Base-by-base conservation (phyloP, 2,329 filamentous ascomycete genomes). In the Microcyclosporella mali region DNA sequence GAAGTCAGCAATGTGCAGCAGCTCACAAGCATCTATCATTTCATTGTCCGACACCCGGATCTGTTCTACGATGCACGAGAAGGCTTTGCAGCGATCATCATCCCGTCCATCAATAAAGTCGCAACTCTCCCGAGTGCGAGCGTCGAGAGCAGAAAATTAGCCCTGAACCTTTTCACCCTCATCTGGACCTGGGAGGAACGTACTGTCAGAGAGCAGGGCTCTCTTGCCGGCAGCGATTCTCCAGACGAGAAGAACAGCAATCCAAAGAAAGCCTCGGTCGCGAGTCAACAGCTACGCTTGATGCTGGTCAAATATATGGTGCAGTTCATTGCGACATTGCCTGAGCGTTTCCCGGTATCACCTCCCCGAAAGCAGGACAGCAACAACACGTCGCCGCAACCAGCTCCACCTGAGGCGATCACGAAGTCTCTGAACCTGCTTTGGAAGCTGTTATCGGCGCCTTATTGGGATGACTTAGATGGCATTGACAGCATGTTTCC, bases 21-120 rank as follows among this genome's bases (percentile, higher is more conserved):
- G 67, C 84, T 97, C 69, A 95, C 88, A 40, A 92, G 85, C 69
- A 97, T 98, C 56, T 97, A 95, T 71, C 85, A 95, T 58, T 98
- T 98, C 67, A 73, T 98, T 27, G 90, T 95, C 28, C 81, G 86
- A 43, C 90, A 98, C 61, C 85, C 89, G 0, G 84, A 92, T 57
- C 71, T 98, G 3, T 98, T 98, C 69, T 98, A 94, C 56, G 90
- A 97, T 51, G 88, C 88, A 1, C 77, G 92, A 41, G 92, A 98
- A 52, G 89, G 90, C 59, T 94, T 97, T 52, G 81, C 88, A 3
- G 79, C 85, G 43, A 78, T 92, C 51, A 94, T 98, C 61, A 89
- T 98, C 43, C 83, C 82, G 1, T 90, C 88, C 3, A 72, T 98
- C 28, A 78, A 85, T 40, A 97, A 97, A 66, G 86, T 98, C 41